Conservation (phyloP, 495 filamentous ascomycete genomes). For the Aspergillus haitiensis region DNA sequence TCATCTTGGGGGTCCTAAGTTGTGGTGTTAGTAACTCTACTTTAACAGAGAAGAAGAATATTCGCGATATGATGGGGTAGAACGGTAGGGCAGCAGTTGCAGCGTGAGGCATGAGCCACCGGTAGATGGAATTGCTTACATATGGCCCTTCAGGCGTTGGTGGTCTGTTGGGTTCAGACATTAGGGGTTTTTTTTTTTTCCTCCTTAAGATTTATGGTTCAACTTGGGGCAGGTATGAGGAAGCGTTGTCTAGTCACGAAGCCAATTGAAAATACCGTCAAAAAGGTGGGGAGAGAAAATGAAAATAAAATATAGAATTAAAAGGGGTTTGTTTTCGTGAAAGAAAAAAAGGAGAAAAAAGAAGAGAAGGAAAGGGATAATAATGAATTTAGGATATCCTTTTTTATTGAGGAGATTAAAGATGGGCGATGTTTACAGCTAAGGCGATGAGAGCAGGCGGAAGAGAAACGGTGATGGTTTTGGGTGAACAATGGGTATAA, state of each 20-base stretch:
- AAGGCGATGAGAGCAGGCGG: too few relatives aligned
- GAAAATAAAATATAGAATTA: background rate
- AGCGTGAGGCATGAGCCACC: background rate
- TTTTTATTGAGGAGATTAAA: too few relatives aligned
- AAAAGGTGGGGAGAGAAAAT: background rate
- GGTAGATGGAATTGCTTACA: constrained; percentile 21
- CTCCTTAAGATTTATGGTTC: too few relatives aligned
- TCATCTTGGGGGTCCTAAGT: constrained; percentile 25
- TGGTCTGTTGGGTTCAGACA: constrained; percentile 16
- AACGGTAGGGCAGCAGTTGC: background rate
- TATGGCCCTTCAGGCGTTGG: constrained; percentile 19
- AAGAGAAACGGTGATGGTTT: too few relatives aligned
- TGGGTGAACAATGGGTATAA: too few relatives aligned
- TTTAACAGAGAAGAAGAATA: background rate
- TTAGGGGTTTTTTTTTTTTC: too few relatives aligned
- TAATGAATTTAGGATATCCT: background rate
- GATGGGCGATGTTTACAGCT: too few relatives aligned
- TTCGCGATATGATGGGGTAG: background rate
- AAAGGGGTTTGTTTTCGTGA: background rate
- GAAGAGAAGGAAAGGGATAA: background rate
- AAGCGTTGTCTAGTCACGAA: too few relatives aligned
- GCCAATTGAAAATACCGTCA: background rate
- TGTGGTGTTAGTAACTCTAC: constrained; percentile 28
- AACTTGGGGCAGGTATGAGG: too few relatives aligned
- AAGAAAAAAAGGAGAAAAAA: background rate